phyloP scores from a whole-genome alignment of 495 filamentous ascomycete species.

The Terfezia boudieri region DNA sequence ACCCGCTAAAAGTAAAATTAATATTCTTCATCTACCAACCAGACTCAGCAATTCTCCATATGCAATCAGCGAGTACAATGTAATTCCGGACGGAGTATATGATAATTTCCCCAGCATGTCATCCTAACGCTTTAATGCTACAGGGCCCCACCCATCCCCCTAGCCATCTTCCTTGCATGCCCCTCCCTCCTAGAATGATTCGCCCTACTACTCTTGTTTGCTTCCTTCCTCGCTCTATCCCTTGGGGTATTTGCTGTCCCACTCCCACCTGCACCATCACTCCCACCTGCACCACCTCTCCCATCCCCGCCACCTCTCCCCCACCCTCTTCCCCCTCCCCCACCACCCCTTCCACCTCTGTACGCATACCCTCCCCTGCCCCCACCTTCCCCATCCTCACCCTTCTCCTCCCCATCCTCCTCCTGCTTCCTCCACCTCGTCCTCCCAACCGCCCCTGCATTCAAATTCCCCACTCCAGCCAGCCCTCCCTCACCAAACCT shows the following conservation, averaged over 20 bases:
- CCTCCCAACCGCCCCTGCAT: conserved; percentile 4
- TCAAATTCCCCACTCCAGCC: neutral
- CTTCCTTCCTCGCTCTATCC: conserved; percentile 40
- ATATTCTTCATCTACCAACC: too few species aligned
- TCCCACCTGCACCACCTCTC: conserved; percentile 26
- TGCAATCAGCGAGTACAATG: too few species aligned
- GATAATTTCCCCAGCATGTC: too few species aligned
- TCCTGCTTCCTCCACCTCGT: conserved; percentile 20
- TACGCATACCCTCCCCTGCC: conserved; percentile 1
- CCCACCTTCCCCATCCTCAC: conserved; percentile 5
- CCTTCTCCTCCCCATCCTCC: conserved; percentile 18
- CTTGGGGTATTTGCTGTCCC: conserved; percentile 36
- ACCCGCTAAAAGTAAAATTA: too few species aligned
- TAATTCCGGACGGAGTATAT: too few species aligned
- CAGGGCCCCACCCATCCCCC: neutral
- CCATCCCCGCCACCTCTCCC: conserved; percentile 32
- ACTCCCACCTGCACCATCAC: conserved; percentile 26
- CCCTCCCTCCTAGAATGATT: conserved; percentile 50
- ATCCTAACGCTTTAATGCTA: too few species aligned
- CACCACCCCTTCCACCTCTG: conserved; percentile 22
- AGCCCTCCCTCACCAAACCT: conserved; percentile 5
- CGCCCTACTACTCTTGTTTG: conserved; percentile 37
- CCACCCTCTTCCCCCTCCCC: conserved; percentile 23
- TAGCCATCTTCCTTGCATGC: conserved; percentile 50
- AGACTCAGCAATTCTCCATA: too few species aligned